Conservation (phyloP, 1,284 basidiomycete species). For the Cutaneotrichosporon mucoides region DNA sequence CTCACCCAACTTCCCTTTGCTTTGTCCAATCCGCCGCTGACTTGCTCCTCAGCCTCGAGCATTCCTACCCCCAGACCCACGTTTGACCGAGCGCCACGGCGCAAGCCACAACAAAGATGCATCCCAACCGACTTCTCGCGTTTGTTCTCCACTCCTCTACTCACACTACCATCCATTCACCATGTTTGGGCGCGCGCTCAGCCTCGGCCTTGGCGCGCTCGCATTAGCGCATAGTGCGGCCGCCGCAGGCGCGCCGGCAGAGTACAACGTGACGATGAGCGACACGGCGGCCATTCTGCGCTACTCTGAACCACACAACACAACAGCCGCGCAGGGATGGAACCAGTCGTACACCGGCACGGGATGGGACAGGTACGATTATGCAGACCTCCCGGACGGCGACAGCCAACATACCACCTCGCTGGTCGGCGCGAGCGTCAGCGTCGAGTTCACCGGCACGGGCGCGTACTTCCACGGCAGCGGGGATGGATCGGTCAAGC, state of each 20-base stretch:
- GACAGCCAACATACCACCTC: neutral
- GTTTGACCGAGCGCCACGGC: too few relatives aligned
- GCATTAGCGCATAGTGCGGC: too few relatives aligned
- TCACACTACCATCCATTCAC: neutral
- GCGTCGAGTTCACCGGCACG: slow-evolving; percentile 1
- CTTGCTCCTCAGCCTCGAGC: too few relatives aligned
- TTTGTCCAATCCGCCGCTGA: too few relatives aligned
- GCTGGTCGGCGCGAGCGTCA: neutral
- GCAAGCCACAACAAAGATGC: too few relatives aligned
- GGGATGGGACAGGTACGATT: neutral
- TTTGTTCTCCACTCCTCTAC: neutral
- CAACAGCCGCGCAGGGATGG: neutral
- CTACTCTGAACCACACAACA: neutral
- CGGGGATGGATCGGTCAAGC: neutral
- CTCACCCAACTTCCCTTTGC: too few relatives aligned
- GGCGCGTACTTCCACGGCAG: slow-evolving; percentile 5
- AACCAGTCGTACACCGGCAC: neutral
- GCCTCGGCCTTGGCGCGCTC: neutral
- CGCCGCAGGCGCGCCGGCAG: neutral
- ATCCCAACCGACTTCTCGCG: neutral
- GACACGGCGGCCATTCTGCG: slow-evolving; percentile 1
- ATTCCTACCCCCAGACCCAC: too few relatives aligned
- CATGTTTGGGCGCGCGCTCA: neutral
- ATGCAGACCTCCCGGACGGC: neutral
- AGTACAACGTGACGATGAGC: slow-evolving; percentile 4